Conservation (phyloP, 2,329 filamentous ascomycete genomes). For the Metarhizium humberi region DNA sequence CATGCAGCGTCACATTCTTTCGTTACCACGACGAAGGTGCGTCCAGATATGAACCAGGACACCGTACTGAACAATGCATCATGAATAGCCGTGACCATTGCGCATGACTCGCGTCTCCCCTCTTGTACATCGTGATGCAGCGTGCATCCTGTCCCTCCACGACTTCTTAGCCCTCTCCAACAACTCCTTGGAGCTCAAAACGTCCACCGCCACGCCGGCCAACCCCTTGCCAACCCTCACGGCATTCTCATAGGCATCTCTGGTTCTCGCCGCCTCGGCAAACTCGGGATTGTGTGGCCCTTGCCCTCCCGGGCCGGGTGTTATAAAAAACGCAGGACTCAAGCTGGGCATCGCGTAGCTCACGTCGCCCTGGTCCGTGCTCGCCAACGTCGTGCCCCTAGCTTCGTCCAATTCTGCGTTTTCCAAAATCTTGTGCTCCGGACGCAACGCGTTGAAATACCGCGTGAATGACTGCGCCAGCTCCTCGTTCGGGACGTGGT, state of each 20-base stretch:
- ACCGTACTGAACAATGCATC: too few relatives aligned
- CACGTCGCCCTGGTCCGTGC: conserved; percentile 50
- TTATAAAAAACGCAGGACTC: conserved; percentile 40
- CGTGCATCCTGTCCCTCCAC: background rate
- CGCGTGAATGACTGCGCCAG: conserved; percentile 35
- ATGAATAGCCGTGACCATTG: too few relatives aligned
- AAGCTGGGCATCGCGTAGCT: conserved; percentile 48
- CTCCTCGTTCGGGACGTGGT: conserved; percentile 44
- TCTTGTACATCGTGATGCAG: background rate
- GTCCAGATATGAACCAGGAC: too few relatives aligned
- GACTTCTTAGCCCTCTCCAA: background rate
- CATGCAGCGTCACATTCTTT: too few relatives aligned
- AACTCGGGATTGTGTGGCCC: conserved; percentile 46
- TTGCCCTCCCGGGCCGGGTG: conserved; percentile 19
- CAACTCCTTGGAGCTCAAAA: background rate
- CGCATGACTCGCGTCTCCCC: background rate
- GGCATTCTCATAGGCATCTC: conserved; percentile 30
- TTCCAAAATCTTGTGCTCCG: conserved; percentile 21
- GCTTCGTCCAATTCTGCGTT: conserved; percentile 31
- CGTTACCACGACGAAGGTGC: too few relatives aligned
- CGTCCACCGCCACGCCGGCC: background rate
- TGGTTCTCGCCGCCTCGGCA: conserved; percentile 38
- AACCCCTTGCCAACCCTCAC: conserved; percentile 31
- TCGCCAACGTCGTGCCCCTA: conserved; percentile 35
- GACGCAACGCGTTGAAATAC: conserved; percentile 32